phyloP scores from a whole-genome alignment of 2,329 filamentous ascomycete genomes.

The Trichoderma cornu-damae region DNA sequence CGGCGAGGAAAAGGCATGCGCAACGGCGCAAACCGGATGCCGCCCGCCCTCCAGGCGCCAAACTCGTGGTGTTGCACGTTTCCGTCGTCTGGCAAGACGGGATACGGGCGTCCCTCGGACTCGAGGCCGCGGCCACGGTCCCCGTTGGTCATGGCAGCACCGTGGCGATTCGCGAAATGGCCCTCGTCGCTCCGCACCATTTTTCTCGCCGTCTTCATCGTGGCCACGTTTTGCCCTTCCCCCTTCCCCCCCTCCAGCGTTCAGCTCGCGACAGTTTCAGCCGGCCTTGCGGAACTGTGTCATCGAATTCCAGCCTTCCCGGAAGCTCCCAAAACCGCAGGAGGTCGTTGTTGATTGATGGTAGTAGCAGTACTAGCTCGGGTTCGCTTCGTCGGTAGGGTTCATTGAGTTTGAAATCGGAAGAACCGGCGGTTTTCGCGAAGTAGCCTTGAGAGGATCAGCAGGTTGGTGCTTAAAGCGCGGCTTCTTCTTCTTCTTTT shows the following conservation, averaged over 20 bases:
- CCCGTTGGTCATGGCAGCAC: slow-evolving; percentile 13
- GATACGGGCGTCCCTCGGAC: slow-evolving; percentile 22
- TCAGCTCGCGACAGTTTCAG: background rate
- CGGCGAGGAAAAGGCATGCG: slow-evolving; percentile 66
- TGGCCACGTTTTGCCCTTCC: background rate
- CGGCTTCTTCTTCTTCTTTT: too few species aligned
- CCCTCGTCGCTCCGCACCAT: background rate
- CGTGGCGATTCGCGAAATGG: background rate
- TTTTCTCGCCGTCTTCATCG: slow-evolving; percentile 1
- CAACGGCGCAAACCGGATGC: slow-evolving; percentile 80
- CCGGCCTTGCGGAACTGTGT: background rate
- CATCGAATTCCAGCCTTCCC: background rate
- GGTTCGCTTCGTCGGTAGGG: background rate
- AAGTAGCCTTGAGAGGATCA: background rate
- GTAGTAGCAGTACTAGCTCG: too few species aligned
- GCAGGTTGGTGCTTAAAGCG: background rate
- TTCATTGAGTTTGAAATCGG: too few species aligned
- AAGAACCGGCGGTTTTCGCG: too few species aligned
- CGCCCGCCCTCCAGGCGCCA: slow-evolving; percentile 36
- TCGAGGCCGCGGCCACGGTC: background rate
- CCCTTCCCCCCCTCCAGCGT: background rate
- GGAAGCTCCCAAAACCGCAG: too few species aligned
- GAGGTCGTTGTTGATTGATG: background rate
- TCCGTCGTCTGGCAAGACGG: slow-evolving; percentile 25
- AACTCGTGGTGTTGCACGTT: slow-evolving; percentile 24